Evolutionary conservation across 768 basidiomycete genomes (phyloP).

Genomic region (Coprinellus aureogranulatus): DNA sequence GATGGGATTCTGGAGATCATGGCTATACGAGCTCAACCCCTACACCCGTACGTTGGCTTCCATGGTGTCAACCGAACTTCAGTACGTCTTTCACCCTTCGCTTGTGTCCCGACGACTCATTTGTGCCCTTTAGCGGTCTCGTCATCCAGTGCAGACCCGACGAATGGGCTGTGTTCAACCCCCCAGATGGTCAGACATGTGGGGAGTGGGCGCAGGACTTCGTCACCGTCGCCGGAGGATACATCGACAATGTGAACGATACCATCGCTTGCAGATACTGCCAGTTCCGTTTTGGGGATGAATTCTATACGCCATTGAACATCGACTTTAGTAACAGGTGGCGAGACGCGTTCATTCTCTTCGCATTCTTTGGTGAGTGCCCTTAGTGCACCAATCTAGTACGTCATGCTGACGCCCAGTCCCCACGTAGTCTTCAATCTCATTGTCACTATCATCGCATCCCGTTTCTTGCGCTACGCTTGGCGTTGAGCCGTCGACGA

Average conservation of each 20-base stretch:
- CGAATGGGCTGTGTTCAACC: slow-evolving; percentile 71
- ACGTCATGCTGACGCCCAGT: neutral
- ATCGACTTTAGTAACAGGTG: slow-evolving; percentile 61
- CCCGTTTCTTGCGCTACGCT: neutral
- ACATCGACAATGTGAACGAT: slow-evolving; percentile 65
- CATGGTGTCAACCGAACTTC: slow-evolving; percentile 75
- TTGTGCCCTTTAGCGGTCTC: slow-evolving; percentile 46
- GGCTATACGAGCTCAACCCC: slow-evolving; percentile 73
- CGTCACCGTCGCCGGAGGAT: slow-evolving; percentile 61
- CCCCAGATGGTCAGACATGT: slow-evolving; percentile 76
- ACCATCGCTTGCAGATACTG: slow-evolving; percentile 71
- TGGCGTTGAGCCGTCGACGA: neutral
- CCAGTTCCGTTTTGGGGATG: slow-evolving; percentile 61
- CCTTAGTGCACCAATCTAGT: neutral
- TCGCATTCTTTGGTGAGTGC: slow-evolving; percentile 8
- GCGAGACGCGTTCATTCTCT: slow-evolving; percentile 47
- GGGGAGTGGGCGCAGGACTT: slow-evolving; percentile 67
- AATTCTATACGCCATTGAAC: slow-evolving; percentile 69
- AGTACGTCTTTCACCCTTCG: slow-evolving; percentile 13
- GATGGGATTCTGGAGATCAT: slow-evolving; percentile 67
- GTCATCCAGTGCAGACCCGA: slow-evolving; percentile 58
- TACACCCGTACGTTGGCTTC: slow-evolving; percentile 70
- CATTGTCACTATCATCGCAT: neutral
- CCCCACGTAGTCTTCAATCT: neutral
- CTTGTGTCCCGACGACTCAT: neutral